phyloP scores from a whole-genome alignment of 106 monocot genomes.

The Apostasia shenzhenica region DNA sequence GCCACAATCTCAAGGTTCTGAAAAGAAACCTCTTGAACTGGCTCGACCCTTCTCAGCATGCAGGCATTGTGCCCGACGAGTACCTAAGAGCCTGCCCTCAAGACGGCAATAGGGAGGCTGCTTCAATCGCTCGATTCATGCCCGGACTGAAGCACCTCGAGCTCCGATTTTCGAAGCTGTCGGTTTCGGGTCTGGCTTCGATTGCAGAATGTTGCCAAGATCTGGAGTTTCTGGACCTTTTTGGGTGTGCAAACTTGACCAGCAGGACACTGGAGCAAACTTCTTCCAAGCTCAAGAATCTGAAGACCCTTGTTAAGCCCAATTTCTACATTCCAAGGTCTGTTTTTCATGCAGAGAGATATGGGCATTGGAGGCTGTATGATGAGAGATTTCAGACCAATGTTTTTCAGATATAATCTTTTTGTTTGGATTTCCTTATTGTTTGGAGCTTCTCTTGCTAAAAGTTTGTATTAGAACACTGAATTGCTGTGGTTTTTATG shows the following conservation, averaged over 20 bases:
- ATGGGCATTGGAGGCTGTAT: constrained; percentile 90
- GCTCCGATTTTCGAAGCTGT: constrained; percentile 73
- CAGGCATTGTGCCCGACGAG: constrained; percentile 65
- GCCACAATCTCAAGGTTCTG: constrained; percentile 52
- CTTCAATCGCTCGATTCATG: constrained; percentile 57
- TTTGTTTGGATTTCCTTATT: background rate
- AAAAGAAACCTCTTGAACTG: constrained; percentile 85
- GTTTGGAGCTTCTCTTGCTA: no score
- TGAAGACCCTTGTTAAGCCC: constrained; percentile 46
- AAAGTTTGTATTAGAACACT: no score
- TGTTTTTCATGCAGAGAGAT: constrained; percentile 71
- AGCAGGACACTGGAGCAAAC: constrained; percentile 76
- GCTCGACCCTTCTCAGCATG: constrained; percentile 91
- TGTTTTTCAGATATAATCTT: constrained; percentile 78
- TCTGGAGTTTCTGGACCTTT: constrained; percentile 63
- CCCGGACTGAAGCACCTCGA: constrained; percentile 72
- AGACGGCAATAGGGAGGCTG: constrained; percentile 80
- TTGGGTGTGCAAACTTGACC: constrained; percentile 81
- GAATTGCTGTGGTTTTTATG: no score
- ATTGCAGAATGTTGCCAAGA: constrained; percentile 54
- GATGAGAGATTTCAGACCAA: constrained; percentile 98
- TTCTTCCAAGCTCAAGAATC: constrained; percentile 42
- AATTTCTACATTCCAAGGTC: constrained; percentile 95
- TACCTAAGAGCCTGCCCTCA: constrained; percentile 73
- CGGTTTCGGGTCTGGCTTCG: constrained; percentile 29